Evolutionary conservation across 352 stramenopile genomes (phyloP).

Genomic region (Globisporangium paddicum): DNA sequence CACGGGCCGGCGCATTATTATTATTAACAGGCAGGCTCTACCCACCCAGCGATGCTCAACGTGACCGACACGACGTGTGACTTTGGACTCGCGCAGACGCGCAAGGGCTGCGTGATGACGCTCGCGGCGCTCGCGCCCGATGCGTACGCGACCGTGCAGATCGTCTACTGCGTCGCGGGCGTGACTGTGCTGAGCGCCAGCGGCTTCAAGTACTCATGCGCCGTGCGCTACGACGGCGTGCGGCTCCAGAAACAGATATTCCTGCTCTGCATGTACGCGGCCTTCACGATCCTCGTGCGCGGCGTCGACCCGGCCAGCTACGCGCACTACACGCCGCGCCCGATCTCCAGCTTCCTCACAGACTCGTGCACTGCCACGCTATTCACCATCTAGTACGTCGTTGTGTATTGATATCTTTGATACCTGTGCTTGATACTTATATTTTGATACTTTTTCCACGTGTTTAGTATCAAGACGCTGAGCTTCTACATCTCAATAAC

Average conservation of each 20-base stretch:
- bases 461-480: conserved; percentile 43
- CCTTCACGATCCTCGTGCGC: conserved; percentile 48
- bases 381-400: conserved; percentile 51
- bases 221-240: conserved; percentile 25
- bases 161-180: conserved; percentile 38
- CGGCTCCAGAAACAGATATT: conserved; percentile 52
- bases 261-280: conserved; percentile 39
- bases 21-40: not conserved
- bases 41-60: conserved; percentile 9
- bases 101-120: conserved; percentile 30
- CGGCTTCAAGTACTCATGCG: conserved; percentile 41
- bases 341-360: conserved; percentile 36
- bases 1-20: not conserved
- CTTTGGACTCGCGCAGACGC: conserved; percentile 43
- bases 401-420: not conserved
- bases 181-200: conserved; percentile 24
- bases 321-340: conserved; percentile 35
- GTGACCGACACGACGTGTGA: conserved; percentile 47
- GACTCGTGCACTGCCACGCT: conserved; percentile 58
- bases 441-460: not conserved
- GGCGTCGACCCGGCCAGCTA: conserved; percentile 51
- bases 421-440: not conserved
- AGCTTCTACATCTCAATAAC: conserved; percentile 58
- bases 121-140: conserved; percentile 29
- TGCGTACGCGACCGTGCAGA: conserved; percentile 33